A percentile compares a stretch with the other conserved stretches of the same genome.
These are phyloP conservation scores for Pseudonitzschia multiseries DNA, from an alignment of 108 stramenopile species.

Conservation along the genomic window DNA sequence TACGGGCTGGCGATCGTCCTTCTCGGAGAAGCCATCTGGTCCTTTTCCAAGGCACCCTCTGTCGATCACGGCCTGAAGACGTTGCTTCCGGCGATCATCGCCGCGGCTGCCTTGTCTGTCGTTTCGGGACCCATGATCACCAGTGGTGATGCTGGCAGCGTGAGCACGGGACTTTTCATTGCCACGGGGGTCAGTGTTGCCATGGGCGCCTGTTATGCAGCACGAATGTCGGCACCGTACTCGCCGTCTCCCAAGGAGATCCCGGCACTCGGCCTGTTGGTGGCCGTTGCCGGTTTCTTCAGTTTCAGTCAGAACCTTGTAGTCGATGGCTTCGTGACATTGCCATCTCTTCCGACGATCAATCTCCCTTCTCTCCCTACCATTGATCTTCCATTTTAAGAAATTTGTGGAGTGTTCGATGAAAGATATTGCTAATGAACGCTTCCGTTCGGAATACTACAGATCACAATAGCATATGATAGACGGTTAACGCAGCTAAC, in stretches of 20 bases:
- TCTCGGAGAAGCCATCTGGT: constrained; percentile 81
- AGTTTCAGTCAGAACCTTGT: constrained; percentile 82
- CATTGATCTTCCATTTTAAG: constrained; percentile 26
- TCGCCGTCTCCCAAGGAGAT: constrained; percentile 85
- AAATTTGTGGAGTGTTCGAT: not conserved
- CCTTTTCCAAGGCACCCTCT: constrained; percentile 71
- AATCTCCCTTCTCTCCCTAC: constrained; percentile 31
- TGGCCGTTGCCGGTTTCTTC: constrained; percentile 84
- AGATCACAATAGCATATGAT: too few species aligned
- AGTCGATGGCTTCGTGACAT: constrained; percentile 77
- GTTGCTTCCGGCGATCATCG: constrained; percentile 63
- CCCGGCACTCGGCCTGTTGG: constrained; percentile 73
- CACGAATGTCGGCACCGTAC: constrained; percentile 62
- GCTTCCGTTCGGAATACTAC: too few species aligned
- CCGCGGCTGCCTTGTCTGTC: constrained; percentile 58
- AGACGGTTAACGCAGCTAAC: too few species aligned
- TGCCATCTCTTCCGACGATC: constrained; percentile 45
- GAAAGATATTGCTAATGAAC: not conserved
- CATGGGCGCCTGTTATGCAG: constrained; percentile 70
- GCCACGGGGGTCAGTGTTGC: constrained; percentile 64
- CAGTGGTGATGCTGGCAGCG: constrained; percentile 60
- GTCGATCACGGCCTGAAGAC: constrained; percentile 70
- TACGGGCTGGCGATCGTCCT: constrained; percentile 80
- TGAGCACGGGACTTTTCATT: constrained; percentile 70
- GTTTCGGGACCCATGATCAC: constrained; percentile 85